A percentile compares a stretch with the other conserved stretches of the same genome.
These are phyloP conservation scores for Hypomyces rosellus DNA, from an alignment of 2,329 filamentous ascomycete species.

Conservation along the genomic window DNA sequence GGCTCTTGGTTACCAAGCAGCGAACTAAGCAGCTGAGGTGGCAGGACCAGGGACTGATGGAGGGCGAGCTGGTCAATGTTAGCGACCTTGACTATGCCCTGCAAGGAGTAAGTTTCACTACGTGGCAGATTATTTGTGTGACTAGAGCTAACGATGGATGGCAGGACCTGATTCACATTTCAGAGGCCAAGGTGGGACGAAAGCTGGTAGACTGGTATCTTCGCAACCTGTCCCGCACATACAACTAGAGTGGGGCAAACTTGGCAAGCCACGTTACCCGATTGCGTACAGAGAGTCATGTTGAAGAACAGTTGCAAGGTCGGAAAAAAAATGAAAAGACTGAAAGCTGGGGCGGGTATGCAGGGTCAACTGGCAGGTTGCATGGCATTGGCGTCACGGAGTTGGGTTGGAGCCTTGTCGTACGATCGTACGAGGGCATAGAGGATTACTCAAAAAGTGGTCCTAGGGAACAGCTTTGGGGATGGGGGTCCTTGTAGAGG, in stretches of 20 bases:
- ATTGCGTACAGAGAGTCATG: slow-evolving; percentile 1
- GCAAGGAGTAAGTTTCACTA: slow-evolving; percentile 64
- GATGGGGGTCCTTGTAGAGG: slow-evolving; percentile 8
- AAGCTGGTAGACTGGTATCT: slow-evolving; percentile 99
- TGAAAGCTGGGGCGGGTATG: slow-evolving; percentile 21
- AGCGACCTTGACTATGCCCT: slow-evolving; percentile 97
- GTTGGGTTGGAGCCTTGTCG: slow-evolving; percentile 25
- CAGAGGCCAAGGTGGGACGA: slow-evolving; percentile 94
- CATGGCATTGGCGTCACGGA: slow-evolving; percentile 38
- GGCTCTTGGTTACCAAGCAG: slow-evolving; percentile 97
- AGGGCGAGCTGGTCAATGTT: slow-evolving; percentile 87
- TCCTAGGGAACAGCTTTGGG: slow-evolving; percentile 6
- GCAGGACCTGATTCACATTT: slow-evolving; percentile 94
- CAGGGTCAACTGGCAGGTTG: slow-evolving; percentile 27
- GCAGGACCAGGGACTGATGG: slow-evolving; percentile 78
- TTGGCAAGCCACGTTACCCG: slow-evolving; percentile 20
- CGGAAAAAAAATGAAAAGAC: slow-evolving; percentile 16
- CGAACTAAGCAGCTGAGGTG: slow-evolving; percentile 93
- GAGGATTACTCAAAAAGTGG: not conserved
- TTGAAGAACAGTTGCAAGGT: slow-evolving; percentile 6
- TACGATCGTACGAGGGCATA: slow-evolving; percentile 11
- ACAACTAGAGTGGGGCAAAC: slow-evolving; percentile 46
- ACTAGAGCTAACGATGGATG: slow-evolving; percentile 17
- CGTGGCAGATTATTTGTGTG: slow-evolving; percentile 17
- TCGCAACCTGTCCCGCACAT: slow-evolving; percentile 90